A percentile compares a stretch with the other conserved stretches of the same genome.
These are phyloP conservation scores for Jackrogersella multiformis DNA, from an alignment of 495 filamentous ascomycete species.

Conservation along the genomic window DNA sequence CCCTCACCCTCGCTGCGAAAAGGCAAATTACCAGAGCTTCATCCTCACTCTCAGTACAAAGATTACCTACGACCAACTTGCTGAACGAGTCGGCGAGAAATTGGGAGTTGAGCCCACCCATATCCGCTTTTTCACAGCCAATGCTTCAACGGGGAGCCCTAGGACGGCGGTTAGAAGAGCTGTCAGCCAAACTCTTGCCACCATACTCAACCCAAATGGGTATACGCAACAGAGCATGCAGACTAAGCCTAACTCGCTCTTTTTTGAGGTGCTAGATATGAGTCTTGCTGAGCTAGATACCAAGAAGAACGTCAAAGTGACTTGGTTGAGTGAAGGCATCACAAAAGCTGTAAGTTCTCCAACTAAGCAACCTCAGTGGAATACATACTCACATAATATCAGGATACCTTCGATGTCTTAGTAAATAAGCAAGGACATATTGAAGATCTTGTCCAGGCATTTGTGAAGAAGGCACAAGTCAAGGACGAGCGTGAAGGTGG, in stretches of 20 bases:
- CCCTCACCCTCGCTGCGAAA: conserved; percentile 64
- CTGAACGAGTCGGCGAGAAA: conserved; percentile 84
- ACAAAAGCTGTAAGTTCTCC: conserved; percentile 81
- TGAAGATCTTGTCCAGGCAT: conserved; percentile 73
- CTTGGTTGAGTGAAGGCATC: conserved; percentile 87
- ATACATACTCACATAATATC: conserved; percentile 42
- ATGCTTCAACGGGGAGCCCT: conserved; percentile 74
- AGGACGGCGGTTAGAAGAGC: conserved; percentile 77
- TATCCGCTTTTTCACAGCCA: conserved; percentile 87
- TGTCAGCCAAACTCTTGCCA: conserved; percentile 69
- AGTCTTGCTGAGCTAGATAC: conserved; percentile 92
- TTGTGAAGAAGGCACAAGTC: conserved; percentile 83
- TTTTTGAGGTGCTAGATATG: conserved; percentile 92
- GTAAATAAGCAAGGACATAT: conserved; percentile 84
- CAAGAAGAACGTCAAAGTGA: conserved; percentile 83
- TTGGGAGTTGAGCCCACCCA: conserved; percentile 84
- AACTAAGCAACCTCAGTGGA: background rate
- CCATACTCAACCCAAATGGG: conserved; percentile 72
- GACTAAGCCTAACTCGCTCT: conserved; percentile 79
- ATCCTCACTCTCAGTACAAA: conserved; percentile 80
- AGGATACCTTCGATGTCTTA: conserved; percentile 81
- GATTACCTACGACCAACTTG: conserved; percentile 88
- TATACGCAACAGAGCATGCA: conserved; percentile 64
- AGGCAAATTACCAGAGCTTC: conserved; percentile 66
- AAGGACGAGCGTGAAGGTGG: conserved; percentile 73